Conservation (phyloP, 345 rosid genomes). For the Melaleuca quinquenervia region DNA sequence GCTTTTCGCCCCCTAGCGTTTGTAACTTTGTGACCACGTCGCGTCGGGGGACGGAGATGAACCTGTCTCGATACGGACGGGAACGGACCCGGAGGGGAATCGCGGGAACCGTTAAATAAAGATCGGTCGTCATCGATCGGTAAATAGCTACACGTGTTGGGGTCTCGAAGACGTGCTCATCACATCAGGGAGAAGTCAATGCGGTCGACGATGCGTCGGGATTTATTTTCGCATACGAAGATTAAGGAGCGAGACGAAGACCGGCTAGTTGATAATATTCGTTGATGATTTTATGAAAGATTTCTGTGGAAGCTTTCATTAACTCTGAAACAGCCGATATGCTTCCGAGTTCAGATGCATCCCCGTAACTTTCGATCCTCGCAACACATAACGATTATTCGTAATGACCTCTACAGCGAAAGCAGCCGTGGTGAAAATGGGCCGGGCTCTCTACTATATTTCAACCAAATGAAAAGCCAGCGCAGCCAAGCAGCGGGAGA, state of each 20-base stretch:
- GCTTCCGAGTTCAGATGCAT: no score
- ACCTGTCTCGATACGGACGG: background rate
- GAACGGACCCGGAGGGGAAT: fast-evolving
- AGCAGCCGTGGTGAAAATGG: no score
- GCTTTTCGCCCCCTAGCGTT: background rate
- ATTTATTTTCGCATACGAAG: no score
- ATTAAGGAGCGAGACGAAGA: no score
- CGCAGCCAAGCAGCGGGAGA: no score
- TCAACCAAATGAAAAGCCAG: no score
- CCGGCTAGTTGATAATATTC: background rate
- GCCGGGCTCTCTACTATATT: no score
- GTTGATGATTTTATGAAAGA: background rate
- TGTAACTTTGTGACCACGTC: background rate
- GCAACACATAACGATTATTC: no score
- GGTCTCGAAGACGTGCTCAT: background rate
- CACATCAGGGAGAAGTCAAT: background rate
- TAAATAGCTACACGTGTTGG: background rate
- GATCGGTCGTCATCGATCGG: fast-evolving
- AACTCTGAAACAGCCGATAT: background rate
- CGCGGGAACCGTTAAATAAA: background rate
- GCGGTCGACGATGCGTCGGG: background rate
- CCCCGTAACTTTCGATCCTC: no score
- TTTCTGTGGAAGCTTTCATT: background rate
- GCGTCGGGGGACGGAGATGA: background rate
- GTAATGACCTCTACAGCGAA: no score